These are phyloP conservation scores for Flaveria robusta DNA, from an alignment of 129 eudicot species.

Conservation along the genomic window DNA sequence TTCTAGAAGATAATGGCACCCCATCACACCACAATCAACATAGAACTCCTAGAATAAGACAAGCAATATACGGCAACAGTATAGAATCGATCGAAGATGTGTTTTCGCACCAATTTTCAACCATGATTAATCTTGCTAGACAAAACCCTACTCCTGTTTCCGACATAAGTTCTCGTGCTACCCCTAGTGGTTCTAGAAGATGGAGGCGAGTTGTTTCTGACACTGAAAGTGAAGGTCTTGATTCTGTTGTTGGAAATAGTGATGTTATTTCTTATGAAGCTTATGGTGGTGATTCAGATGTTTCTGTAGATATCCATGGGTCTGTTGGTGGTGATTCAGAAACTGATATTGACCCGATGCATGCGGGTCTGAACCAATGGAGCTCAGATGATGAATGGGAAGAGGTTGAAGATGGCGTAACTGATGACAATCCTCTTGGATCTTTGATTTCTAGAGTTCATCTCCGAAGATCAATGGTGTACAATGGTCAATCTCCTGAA, in stretches of 20 bases:
- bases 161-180: conserved; percentile 54
- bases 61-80: conserved; percentile 50
- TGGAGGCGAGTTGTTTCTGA: conserved; percentile 71
- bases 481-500: conserved; percentile 34
- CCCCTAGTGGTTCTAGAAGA: conserved; percentile 74
- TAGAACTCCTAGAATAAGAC: conserved; percentile 45
- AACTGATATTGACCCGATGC: conserved; percentile 93
- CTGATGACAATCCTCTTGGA: conserved; percentile 35
- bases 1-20: conserved; percentile 60
- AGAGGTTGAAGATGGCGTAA: conserved; percentile 46
- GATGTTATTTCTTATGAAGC: conserved; percentile 55
- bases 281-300: conserved; percentile 64
- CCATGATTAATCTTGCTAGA: conserved; percentile 61
- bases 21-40: conserved; percentile 42
- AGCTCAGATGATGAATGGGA: conserved; percentile 55
- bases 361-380: conserved; percentile 77
- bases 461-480: conserved; percentile 35
- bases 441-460: conserved; percentile 42
- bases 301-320: conserved; percentile 60
- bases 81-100: conserved; percentile 63
- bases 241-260: conserved; percentile 70
- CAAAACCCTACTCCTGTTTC: conserved; percentile 44
- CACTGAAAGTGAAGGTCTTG: conserved; percentile 75
- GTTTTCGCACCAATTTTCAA: conserved; percentile 68
- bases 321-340: conserved; percentile 48